Evolutionary conservation across 441 rosid species (phyloP).

Genomic region (Kokia cookei): DNA sequence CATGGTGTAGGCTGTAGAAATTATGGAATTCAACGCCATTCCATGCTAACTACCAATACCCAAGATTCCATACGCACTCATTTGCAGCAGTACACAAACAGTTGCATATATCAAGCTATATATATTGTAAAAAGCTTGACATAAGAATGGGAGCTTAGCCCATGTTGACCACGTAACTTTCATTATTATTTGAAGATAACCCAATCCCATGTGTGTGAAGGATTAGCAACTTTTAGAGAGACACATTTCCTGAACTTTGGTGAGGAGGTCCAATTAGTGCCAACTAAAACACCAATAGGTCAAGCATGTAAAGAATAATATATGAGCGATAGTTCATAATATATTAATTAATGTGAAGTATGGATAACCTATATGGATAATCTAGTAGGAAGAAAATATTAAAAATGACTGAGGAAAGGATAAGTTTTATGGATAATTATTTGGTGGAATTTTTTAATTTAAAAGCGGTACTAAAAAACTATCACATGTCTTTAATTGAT

Average conservation of each 20-base stretch:
- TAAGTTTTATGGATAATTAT: conserved; percentile 9
- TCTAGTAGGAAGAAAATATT: conserved; percentile 21
- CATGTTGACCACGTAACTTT: too few relatives aligned
- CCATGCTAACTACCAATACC: background rate
- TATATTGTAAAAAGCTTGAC: too few relatives aligned
- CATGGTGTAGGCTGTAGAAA: background rate
- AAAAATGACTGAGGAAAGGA: conserved; percentile 12
- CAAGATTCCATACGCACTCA: background rate
- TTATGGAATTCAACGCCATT: background rate
- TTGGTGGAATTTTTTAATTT: too few relatives aligned
- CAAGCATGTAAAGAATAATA: background rate
- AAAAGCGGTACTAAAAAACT: too few relatives aligned
- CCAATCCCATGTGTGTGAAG: too few relatives aligned
- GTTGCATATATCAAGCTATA: background rate
- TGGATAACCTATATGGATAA: too few relatives aligned
- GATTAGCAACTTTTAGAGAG: too few relatives aligned
- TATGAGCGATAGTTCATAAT: too few relatives aligned
- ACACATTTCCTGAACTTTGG: background rate
- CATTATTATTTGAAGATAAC: too few relatives aligned
- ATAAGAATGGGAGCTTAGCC: too few relatives aligned
- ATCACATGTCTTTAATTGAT: too few relatives aligned
- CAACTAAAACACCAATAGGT: background rate
- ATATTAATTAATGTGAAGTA: background rate
- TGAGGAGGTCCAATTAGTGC: background rate
- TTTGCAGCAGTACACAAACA: background rate